Percentiles rank a stretch among this genome's conserved stretches.
Evolutionary conservation across 1,139 yeast genomes (phyloP).

Genomic region (Schizosaccharomyces versatilis): DNA sequence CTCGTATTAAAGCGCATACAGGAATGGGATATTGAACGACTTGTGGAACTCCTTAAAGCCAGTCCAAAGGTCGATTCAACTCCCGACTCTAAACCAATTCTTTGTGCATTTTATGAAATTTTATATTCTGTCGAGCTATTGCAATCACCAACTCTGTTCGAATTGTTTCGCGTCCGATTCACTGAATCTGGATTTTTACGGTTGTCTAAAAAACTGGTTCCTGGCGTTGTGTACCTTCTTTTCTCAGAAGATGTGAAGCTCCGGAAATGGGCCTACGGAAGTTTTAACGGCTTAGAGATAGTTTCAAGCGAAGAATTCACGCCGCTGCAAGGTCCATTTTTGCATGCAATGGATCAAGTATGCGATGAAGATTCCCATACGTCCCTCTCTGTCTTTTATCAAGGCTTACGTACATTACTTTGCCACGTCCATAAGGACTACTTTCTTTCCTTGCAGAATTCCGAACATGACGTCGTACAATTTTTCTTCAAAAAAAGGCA

Average conservation of each 20-base stretch:
- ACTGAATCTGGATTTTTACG: not conserved
- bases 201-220: not conserved
- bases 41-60: not conserved
- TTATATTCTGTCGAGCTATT: not conserved
- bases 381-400: too few species aligned
- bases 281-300: not conserved
- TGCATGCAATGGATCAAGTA: not conserved
- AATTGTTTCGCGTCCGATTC: not conserved
- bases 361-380: too few species aligned
- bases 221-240: not conserved
- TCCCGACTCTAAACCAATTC: not conserved
- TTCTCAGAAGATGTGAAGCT: constrained; percentile 15
- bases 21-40: not conserved
- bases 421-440: too few species aligned
- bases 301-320: not conserved
- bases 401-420: too few species aligned
- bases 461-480: too few species aligned
- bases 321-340: not conserved
- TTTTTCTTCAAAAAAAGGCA: too few species aligned
- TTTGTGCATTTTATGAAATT: constrained; percentile 1
- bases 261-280: not conserved
- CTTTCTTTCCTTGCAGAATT: too few species aligned
- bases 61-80: not conserved
- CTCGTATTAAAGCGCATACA: not conserved
- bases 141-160: not conserved